Conservation (phyloP, 495 filamentous ascomycete species). For the Penicillium ochrochloron region DNA sequence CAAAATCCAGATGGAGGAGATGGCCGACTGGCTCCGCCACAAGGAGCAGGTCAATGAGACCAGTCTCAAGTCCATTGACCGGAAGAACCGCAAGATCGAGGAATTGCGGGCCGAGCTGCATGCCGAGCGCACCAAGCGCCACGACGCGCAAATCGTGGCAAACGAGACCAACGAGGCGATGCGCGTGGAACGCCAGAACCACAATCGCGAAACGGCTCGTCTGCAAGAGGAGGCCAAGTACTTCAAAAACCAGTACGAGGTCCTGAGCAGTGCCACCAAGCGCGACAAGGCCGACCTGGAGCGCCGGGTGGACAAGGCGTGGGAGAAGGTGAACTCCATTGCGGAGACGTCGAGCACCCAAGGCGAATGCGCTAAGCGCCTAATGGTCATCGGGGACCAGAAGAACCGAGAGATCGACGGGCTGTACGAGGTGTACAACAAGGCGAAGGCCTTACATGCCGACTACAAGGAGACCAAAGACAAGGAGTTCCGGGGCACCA, state of each 20-base stretch:
- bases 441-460: slow-evolving; percentile 59
- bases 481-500: slow-evolving; percentile 57
- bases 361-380: slow-evolving; percentile 60
- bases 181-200: slow-evolving; percentile 56
- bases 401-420: slow-evolving; percentile 68
- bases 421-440: slow-evolving; percentile 62
- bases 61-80: slow-evolving; percentile 70
- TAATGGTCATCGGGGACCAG: slow-evolving; percentile 70
- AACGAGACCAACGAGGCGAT: slow-evolving; percentile 65
- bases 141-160: slow-evolving; percentile 65
- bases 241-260: slow-evolving; percentile 67
- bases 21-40: slow-evolving; percentile 62
- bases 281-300: slow-evolving; percentile 58
- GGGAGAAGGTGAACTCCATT: slow-evolving; percentile 39
- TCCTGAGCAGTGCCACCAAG: slow-evolving; percentile 63
- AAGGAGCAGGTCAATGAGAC: slow-evolving; percentile 72
- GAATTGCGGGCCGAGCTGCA: slow-evolving; percentile 70
- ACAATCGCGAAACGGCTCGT: slow-evolving; percentile 66
- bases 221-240: slow-evolving; percentile 59
- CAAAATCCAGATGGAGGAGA: slow-evolving; percentile 72
- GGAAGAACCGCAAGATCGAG: slow-evolving; percentile 82
- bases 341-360: slow-evolving; percentile 47
- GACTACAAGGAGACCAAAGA: slow-evolving; percentile 69
- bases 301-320: slow-evolving; percentile 38
- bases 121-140: slow-evolving; percentile 65